A percentile compares a stretch with the other conserved stretches of the same genome.
phyloP scores from a whole-genome alignment of 495 filamentous ascomycete genomes.

The Tuber microsphaerosporum region DNA sequence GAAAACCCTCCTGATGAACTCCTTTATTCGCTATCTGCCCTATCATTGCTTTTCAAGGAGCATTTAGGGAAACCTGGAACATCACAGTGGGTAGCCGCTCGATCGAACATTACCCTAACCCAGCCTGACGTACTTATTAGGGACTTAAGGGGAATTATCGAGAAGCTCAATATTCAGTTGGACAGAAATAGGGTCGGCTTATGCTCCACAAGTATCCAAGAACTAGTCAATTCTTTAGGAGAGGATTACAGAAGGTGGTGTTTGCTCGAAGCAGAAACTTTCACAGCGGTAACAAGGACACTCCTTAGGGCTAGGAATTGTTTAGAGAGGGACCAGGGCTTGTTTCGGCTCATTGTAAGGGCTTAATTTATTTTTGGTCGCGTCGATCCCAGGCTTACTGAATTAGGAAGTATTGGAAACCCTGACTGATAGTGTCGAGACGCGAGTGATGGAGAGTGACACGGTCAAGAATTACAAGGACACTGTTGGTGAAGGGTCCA shows the following conservation, averaged over 20 bases:
- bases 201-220: neutral
- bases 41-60: neutral
- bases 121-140: neutral
- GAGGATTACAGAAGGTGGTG: conserved; percentile 32
- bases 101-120: neutral
- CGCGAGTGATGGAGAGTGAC: conserved; percentile 19
- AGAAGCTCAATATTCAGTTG: neutral
- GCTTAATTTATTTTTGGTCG: conserved; percentile 9
- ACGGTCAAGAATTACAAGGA: conserved; percentile 20
- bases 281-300: conserved; percentile 22
- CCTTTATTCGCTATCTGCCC: neutral
- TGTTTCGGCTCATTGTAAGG: conserved; percentile 36
- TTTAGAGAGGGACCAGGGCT: conserved; percentile 29
- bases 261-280: conserved; percentile 23
- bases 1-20: neutral
- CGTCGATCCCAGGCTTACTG: neutral
- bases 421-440: conserved; percentile 8
- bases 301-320: conserved; percentile 24
- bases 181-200: neutral
- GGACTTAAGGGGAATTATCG: neutral
- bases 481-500: conserved; percentile 20
- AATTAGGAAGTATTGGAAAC: conserved; percentile 30
- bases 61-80: neutral
- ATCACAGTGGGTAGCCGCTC: neutral
- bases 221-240: conserved; percentile 6